A percentile compares a stretch with the other conserved stretches of the same genome.
Evolutionary conservation across 2,329 filamentous ascomycete species (phyloP).

Genomic region (Purpureocillium lavendulum): DNA sequence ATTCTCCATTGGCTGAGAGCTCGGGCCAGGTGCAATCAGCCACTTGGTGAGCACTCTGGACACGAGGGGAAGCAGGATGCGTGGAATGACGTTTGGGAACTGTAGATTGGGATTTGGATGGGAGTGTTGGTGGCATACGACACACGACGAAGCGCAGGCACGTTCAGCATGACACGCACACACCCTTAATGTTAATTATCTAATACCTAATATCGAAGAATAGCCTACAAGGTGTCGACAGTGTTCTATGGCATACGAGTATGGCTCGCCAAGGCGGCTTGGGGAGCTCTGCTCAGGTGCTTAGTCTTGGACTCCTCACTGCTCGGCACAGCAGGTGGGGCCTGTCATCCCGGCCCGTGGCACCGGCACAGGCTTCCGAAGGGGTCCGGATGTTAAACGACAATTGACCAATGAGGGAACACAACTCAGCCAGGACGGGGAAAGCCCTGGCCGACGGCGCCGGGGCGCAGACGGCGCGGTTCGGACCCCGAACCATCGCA

Average conservation of each 20-base stretch:
- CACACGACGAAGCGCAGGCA: neutral
- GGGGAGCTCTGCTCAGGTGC: too few species aligned
- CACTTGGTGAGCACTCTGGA: too few species aligned
- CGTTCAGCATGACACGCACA: neutral
- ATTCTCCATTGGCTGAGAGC: too few species aligned
- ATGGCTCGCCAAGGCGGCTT: slow-evolving; percentile 39
- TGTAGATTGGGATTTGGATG: neutral
- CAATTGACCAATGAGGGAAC: neutral
- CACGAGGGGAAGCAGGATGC: too few species aligned
- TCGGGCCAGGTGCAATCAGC: too few species aligned
- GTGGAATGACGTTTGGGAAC: too few species aligned
- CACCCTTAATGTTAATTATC: slow-evolving; percentile 8
- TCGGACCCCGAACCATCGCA: neutral
- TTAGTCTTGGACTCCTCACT: slow-evolving; percentile 33
- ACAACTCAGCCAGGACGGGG: neutral
- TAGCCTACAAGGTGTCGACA: neutral
- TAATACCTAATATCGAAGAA: slow-evolving; percentile 14
- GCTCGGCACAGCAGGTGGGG: too few species aligned
- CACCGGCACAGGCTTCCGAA: slow-evolving; percentile 1
- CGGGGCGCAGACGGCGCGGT: neutral
- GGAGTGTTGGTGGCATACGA: too few species aligned
- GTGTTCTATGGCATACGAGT: slow-evolving; percentile 39
- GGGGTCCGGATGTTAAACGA: slow-evolving; percentile 2
- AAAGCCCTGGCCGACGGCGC: neutral
- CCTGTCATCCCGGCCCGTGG: neutral